Conservation (phyloP, 495 filamentous ascomycete genomes). For the Aspergillus saccharolyticus region DNA sequence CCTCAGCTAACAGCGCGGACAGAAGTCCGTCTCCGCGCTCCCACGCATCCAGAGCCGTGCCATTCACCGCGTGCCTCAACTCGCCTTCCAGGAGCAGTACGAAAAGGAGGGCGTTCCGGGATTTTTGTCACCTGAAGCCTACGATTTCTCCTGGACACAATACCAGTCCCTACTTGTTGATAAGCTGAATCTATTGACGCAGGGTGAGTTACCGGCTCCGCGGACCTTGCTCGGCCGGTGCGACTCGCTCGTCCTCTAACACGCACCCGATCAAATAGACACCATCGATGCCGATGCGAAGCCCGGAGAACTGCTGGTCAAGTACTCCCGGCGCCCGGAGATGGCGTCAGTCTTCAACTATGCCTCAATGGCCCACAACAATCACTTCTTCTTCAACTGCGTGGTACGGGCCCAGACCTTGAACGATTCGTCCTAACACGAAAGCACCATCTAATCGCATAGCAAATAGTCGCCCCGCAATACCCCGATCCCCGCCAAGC, state of each 20-base stretch:
- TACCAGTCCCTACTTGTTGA: slow-evolving; percentile 71
- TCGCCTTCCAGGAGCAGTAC: slow-evolving; percentile 51
- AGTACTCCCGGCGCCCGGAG: slow-evolving; percentile 70
- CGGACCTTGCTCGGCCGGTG: neutral
- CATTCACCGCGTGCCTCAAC: slow-evolving; percentile 53
- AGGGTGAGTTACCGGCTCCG: slow-evolving; percentile 51
- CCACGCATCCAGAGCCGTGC: slow-evolving; percentile 39
- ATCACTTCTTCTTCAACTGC: slow-evolving; percentile 87
- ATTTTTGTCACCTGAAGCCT: slow-evolving; percentile 60
- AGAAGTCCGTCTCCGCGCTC: slow-evolving; percentile 41
- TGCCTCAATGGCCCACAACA: slow-evolving; percentile 94
- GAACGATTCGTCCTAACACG: neutral
- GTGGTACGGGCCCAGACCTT: slow-evolving; percentile 39
- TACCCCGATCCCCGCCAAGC: slow-evolving; percentile 47
- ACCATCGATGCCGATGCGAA: slow-evolving; percentile 53
- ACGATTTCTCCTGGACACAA: slow-evolving; percentile 72
- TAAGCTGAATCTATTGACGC: slow-evolving; percentile 67
- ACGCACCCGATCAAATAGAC: slow-evolving; percentile 22
- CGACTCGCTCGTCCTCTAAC: neutral
- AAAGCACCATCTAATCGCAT: neutral
- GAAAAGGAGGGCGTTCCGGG: slow-evolving; percentile 58
- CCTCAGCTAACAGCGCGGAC: slow-evolving; percentile 18
- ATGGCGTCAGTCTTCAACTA: slow-evolving; percentile 84
- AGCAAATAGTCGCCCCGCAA: slow-evolving; percentile 37
- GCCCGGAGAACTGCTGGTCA: slow-evolving; percentile 63